These are phyloP conservation scores for Diaporthe sp. DNA, from an alignment of 2,329 filamentous ascomycete genomes.

Conservation along the genomic window DNA sequence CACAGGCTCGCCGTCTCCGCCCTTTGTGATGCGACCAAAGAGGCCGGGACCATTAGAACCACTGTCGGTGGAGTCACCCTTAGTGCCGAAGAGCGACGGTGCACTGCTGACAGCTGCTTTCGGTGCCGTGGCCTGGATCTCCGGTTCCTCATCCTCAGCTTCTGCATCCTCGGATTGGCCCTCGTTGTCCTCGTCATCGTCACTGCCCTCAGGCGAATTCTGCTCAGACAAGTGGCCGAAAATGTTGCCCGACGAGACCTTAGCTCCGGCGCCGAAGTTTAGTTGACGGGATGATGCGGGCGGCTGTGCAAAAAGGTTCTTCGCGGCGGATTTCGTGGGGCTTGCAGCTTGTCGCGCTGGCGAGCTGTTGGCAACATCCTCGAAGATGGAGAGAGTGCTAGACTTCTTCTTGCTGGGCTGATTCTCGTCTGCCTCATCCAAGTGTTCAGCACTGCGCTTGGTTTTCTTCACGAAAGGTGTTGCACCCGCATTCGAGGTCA, in stretches of 20 bases:
- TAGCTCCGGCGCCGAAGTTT: constrained; percentile 53
- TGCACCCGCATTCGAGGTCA: constrained; percentile 44
- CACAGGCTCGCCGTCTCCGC: constrained; percentile 64
- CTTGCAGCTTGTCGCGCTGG: constrained; percentile 51
- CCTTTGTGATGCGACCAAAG: constrained; percentile 69
- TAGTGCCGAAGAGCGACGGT: constrained; percentile 54
- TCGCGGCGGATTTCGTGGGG: constrained; percentile 51
- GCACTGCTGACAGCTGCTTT: constrained; percentile 59
- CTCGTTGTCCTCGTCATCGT: constrained; percentile 66
- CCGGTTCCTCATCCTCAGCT: constrained; percentile 57
- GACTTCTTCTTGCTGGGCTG: constrained; percentile 68
- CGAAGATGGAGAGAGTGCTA: constrained; percentile 69
- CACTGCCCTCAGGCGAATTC: constrained; percentile 69
- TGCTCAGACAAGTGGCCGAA: constrained; percentile 73
- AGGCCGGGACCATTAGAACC: constrained; percentile 65
- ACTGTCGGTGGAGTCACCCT: constrained; percentile 56
- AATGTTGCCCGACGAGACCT: constrained; percentile 59
- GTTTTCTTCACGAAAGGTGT: constrained; percentile 59
- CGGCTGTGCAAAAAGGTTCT: constrained; percentile 51
- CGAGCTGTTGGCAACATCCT: constrained; percentile 69
- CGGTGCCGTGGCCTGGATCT: constrained; percentile 59
- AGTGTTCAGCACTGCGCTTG: constrained; percentile 66
- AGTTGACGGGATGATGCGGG: constrained; percentile 54
- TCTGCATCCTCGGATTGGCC: constrained; percentile 58
- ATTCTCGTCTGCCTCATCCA: constrained; percentile 60